Evolutionary conservation across 2,329 filamentous ascomycete genomes (phyloP), one percentile per base, ranked within the genome.

Genomic region (Blastomyces gilchristii): DNA sequence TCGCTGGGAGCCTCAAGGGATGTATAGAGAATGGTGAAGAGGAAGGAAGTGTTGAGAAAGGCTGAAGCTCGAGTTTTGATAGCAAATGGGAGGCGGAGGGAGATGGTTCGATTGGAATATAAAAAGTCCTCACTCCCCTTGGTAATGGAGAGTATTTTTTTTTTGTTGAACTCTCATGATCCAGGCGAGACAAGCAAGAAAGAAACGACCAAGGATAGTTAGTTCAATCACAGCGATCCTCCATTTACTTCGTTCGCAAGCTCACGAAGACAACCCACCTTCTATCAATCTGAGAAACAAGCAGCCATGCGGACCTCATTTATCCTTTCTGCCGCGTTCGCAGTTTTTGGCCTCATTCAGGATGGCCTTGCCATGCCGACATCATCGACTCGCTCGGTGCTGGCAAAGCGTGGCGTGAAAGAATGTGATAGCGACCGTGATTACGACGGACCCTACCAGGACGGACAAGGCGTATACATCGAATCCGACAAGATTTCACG

Each of bases 401-500:
- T 58, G 37, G 54, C 11, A 37, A 58, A 58, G 12, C 54, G 54
- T 12, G 54, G 37, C n/a, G 22, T 58, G 54, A 58, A 58, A 43
- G 37, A 43, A 28, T 58, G 54, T 22, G 54, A 58, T 25, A 58
- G 54, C 54, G 54, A 58, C 22, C 3, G 6, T 28, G 54, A 58
- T 37, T 58, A 43, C 37, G 12, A 9, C n/a, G 54, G 54, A 16
- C 54, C 54, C 22, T 58, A 58, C 54, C 54, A 43, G 34, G 54
- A 58, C 37, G 54, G 54, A 28, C 54, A 58, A 39, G 54, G 54
- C 22, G 54, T 58, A n/a, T 58, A 58, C 12, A 39, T 58, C 34
- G 54, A 58, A 41, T 58, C 54, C 9, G 54, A 58, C 22, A 28
- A 58, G 54, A 39, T 58, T 22, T 41, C 54, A 8, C 54, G 16